Evolutionary conservation across 2,329 filamentous ascomycete genomes (phyloP).

Genomic region (Aspergillus brasiliensis): DNA sequence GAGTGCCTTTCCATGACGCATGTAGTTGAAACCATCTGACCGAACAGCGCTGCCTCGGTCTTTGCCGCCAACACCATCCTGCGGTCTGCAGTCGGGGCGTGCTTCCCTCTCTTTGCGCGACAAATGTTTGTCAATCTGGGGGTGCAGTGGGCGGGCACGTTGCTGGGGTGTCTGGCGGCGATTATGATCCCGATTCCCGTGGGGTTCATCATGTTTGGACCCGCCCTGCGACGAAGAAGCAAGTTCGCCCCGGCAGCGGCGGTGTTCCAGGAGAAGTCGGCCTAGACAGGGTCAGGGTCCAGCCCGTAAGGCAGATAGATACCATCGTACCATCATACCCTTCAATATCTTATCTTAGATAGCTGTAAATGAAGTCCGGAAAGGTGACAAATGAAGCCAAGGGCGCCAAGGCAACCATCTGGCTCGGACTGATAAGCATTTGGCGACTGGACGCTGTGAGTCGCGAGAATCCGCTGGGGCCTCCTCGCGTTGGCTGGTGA

Average conservation of each 20-base stretch:
- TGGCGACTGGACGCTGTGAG: not conserved
- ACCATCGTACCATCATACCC: not conserved
- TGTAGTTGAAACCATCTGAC: constrained; percentile 10
- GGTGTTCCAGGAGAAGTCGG: constrained; percentile 17
- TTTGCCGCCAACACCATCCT: constrained; percentile 44
- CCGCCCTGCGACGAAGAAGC: constrained; percentile 31
- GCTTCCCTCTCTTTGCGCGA: constrained; percentile 40
- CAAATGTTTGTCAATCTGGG: constrained; percentile 43
- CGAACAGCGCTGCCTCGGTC: constrained; percentile 38
- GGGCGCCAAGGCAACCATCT: not conserved
- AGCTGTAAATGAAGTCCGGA: not conserved
- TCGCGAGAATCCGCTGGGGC: not conserved
- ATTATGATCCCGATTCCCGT: constrained; percentile 44
- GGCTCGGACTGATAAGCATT: not conserved
- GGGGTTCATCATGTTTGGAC: constrained; percentile 35
- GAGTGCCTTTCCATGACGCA: constrained; percentile 19
- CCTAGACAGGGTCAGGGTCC: not conserved
- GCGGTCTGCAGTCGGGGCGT: constrained; percentile 37
- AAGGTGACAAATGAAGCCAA: not conserved
- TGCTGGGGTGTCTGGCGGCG: constrained; percentile 39
- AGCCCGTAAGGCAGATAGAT: not conserved
- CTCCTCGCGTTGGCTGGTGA: not conserved
- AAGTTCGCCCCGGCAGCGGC: constrained; percentile 26
- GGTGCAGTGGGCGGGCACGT: constrained; percentile 42
- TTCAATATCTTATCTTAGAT: not conserved